phyloP scores from a whole-genome alignment of 1,284 basidiomycete genomes.

The Pseudomicrostroma phylloplanum region DNA sequence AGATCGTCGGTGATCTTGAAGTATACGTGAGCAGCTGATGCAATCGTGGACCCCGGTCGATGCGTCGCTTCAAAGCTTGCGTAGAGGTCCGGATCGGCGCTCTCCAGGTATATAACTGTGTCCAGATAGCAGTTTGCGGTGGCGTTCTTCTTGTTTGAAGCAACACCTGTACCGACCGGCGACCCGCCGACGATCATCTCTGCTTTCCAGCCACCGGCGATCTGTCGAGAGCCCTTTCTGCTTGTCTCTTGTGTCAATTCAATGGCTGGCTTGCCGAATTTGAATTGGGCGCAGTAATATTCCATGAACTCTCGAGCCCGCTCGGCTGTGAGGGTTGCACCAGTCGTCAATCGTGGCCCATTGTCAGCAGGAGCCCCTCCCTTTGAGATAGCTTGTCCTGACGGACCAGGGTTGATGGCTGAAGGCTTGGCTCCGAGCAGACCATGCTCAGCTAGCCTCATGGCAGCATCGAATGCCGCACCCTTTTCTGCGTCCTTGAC shows the following conservation, averaged over 20 bases:
- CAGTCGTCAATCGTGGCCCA: conserved; percentile 8
- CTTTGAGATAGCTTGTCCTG: conserved; percentile 10
- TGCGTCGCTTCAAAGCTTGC: conserved; percentile 57
- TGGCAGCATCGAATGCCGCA: conserved; percentile 45
- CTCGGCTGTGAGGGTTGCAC: conserved; percentile 60
- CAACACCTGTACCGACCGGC: conserved; percentile 71
- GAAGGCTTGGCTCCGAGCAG: conserved; percentile 8
- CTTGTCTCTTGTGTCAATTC: conserved; percentile 8
- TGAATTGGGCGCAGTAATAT: conserved; percentile 79
- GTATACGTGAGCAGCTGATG: conserved; percentile 65
- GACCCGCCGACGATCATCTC: conserved; percentile 72
- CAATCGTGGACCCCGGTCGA: conserved; percentile 49
- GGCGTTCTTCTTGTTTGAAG: conserved; percentile 68
- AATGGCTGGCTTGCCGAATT: conserved; percentile 74
- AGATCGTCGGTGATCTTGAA: conserved; percentile 67
- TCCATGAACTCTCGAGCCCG: conserved; percentile 86
- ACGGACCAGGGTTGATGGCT: conserved; percentile 3
- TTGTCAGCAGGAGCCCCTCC: conserved; percentile 12
- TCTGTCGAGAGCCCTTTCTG: conserved; percentile 16
- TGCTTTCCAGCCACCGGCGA: conserved; percentile 64
- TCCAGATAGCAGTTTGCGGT: conserved; percentile 75
- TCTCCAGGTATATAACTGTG: conserved; percentile 76
- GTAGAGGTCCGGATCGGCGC: conserved; percentile 76
- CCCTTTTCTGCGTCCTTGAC: conserved; percentile 63
- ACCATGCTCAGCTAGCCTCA: conserved; percentile 8